Conservation (phyloP, 495 filamentous ascomycete species). For the Thermothielavioides terrestris region DNA sequence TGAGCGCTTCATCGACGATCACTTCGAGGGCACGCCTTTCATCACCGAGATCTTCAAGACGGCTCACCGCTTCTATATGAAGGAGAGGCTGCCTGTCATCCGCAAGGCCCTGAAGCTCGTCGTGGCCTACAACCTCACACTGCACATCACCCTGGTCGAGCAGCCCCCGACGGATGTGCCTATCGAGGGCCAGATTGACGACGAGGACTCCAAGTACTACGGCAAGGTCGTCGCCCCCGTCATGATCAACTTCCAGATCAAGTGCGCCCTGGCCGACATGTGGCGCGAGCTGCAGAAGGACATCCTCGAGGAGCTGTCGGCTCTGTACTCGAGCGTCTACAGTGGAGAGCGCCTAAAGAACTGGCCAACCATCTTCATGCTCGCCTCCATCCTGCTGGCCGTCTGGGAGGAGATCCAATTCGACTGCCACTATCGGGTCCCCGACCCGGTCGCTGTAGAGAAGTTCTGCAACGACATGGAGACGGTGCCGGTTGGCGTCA, state of each 20-base stretch:
- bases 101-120: slow-evolving; percentile 87
- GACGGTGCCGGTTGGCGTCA: slow-evolving; percentile 83
- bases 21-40: slow-evolving; percentile 90
- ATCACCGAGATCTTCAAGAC: slow-evolving; percentile 91
- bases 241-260: slow-evolving; percentile 98
- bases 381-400: slow-evolving; percentile 78
- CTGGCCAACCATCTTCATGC: slow-evolving; percentile 95
- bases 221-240: slow-evolving; percentile 86
- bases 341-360: slow-evolving; percentile 89
- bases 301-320: slow-evolving; percentile 81
- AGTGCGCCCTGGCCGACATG: slow-evolving; percentile 88
- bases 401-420: slow-evolving; percentile 98
- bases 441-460: slow-evolving; percentile 68
- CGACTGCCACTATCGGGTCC: slow-evolving; percentile 85
- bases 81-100: slow-evolving; percentile 73
- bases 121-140: slow-evolving; percentile 84
- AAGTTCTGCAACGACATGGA: slow-evolving; percentile 97
- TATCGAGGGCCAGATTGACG: slow-evolving; percentile 70
- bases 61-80: slow-evolving; percentile 77
- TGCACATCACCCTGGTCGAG: slow-evolving; percentile 86
- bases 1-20: slow-evolving; percentile 84
- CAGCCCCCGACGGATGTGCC: slow-evolving; percentile 71
- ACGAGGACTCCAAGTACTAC: slow-evolving; percentile 66
- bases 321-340: slow-evolving; percentile 87
- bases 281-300: slow-evolving; percentile 95